Base-by-base conservation (phyloP, 176 grass and related monocot genomes). In the Triticum urartu region DNA sequence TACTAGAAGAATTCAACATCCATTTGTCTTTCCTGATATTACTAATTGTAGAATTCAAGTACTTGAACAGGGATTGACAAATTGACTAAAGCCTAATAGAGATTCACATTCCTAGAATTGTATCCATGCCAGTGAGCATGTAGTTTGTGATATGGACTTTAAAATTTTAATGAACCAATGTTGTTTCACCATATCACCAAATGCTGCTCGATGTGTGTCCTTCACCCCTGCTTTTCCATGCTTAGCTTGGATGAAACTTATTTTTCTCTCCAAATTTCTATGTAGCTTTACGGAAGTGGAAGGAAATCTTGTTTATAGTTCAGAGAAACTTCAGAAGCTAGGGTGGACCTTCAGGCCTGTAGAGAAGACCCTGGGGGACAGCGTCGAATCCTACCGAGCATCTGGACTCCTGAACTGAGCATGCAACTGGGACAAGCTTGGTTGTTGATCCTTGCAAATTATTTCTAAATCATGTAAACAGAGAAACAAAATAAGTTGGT, bases 341-440 rank as follows among this genome's bases (percentile, higher is more conserved):
- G 91, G 91, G 1, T 90, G 88, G 85, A 87, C 67, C 61, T 88
- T 90, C 77, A 90, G 85, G 64, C 64, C 84, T 48, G n/a, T 79
- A 17, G 78, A 78, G 71, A 85, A 93, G 83, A 87, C 77, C 24
- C 80, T 93, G 2, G 54, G 20, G 8, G 88, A 79, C 43, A 93
- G 64, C n/a, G 71, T 93, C 1, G 81, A 93, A 90, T 93, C 84
- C 64, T 93, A 87, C 40, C 47, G 15, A 79, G 63, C 81, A 62
- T 87, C 79, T 33, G 77, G 78, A 30, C 1, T 88, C 15, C 78
- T 87, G 72, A 85, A 84, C 24, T 87, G 77, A 77, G 25, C 25
- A 87, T 75, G 24, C 67, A 75, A 67, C 18, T 66, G 18, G 40
- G 28, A 33, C 11, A 50, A 17, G 24, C 56, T 61, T 50, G 2